Conservation (phyloP, 2,329 filamentous ascomycete species). For the Cladosporium phlei region DNA sequence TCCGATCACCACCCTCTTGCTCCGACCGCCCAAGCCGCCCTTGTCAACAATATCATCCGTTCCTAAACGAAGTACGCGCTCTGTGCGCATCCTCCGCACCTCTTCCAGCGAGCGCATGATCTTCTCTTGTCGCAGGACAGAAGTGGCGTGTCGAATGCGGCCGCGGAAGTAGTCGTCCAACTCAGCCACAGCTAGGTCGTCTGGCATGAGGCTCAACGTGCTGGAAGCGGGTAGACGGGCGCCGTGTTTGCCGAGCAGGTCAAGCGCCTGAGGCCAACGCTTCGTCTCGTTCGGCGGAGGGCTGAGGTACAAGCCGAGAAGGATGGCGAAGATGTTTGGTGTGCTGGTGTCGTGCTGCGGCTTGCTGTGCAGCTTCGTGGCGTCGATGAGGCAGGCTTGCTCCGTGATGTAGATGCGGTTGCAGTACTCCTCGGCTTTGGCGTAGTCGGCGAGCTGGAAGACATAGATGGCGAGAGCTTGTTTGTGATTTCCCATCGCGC, state of each 20-base stretch:
- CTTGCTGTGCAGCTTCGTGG: conserved; percentile 17
- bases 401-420: conserved; percentile 69
- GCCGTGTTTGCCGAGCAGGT: conserved; percentile 86
- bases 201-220: conserved; percentile 79
- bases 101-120: conserved; percentile 73
- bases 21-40: conserved; percentile 59
- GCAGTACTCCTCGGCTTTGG: conserved; percentile 96
- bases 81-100: conserved; percentile 71
- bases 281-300: conserved; percentile 67
- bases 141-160: conserved; percentile 81
- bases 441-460: conserved; percentile 82
- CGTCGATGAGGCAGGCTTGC: conserved; percentile 31
- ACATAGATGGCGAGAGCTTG: conserved; percentile 97
- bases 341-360: not conserved
- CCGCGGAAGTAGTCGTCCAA: conserved; percentile 89
- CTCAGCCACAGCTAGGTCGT: conserved; percentile 69
- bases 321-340: conserved; percentile 79
- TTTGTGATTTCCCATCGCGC: conserved; percentile 92
- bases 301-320: conserved; percentile 82
- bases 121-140: conserved; percentile 71
- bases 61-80: conserved; percentile 69
- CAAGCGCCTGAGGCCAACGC: conserved; percentile 68
- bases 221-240: conserved; percentile 83
- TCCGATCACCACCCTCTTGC: conserved; percentile 69
- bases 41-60: conserved; percentile 50